A percentile compares a stretch with the other conserved stretches of the same genome.
Evolutionary conservation across 176 grass and related monocot genomes (phyloP).

Genomic region (Carex kokanica): DNA sequence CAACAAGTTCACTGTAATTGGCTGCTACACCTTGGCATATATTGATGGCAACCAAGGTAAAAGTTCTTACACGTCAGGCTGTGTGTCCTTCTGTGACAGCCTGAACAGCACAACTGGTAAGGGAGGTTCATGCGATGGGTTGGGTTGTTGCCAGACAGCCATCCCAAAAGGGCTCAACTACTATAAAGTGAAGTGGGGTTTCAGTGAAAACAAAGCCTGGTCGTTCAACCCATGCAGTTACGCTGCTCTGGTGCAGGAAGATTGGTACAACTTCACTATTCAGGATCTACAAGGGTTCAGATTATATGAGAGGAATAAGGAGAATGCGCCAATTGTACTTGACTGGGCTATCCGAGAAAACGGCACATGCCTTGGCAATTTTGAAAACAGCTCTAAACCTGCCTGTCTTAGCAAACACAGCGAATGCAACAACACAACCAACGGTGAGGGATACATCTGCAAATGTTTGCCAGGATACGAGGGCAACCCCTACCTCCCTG

Average conservation of each 20-base stretch:
- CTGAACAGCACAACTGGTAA: neutral
- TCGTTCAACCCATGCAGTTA: neutral
- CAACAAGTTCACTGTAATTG: conserved; percentile 36
- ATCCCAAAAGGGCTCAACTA: neutral
- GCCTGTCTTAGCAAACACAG: conserved; percentile 7
- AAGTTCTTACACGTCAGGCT: neutral
- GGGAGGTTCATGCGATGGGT: conserved; percentile 3
- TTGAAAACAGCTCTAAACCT: neutral
- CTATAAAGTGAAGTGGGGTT: neutral
- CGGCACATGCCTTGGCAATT: neutral
- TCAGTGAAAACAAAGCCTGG: neutral
- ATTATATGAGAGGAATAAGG: neutral
- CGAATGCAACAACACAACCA: no score
- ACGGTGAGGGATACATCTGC: no score
- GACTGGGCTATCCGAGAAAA: conserved; percentile 31
- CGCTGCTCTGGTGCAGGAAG: neutral
- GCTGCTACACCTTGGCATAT: conserved; percentile 12
- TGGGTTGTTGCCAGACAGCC: conserved; percentile 27
- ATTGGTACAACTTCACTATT: conserved; percentile 18
- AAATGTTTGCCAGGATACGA: no score
- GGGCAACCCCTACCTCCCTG: no score
- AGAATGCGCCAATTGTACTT: neutral
- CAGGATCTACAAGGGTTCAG: neutral
- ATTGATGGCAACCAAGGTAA: neutral
- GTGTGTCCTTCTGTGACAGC: neutral